Base-by-base conservation (phyloP, 352 stramenopile species). In the Pythium scleroteichum region DNA sequence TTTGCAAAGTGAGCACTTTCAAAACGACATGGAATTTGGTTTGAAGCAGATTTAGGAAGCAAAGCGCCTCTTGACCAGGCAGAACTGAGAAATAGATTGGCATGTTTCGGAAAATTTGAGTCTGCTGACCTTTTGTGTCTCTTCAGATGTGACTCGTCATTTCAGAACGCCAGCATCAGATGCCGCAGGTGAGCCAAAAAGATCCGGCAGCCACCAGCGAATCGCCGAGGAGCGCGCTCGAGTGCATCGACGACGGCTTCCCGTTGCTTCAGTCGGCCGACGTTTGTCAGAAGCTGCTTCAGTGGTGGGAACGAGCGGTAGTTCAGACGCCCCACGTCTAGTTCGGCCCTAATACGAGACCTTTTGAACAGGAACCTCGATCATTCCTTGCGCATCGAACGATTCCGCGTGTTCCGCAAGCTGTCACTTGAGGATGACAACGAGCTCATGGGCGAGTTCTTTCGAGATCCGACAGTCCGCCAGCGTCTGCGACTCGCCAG, bases 281-380 rank as follows among this genome's bases (percentile, higher is more conserved):
- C 17, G 71, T 87, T n/a, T 79, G 78, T 53, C 75, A 85, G 26
- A 90, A 90, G 56, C 66, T 94, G 38, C 67, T 93, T 38, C 84
- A 94, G 60, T 94, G 82, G 76, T 83, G 46, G 29, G 53, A 16
- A 32, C 33, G 0, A 1, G 32, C 10, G 14, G 19, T 35, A 35
- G 5, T 35, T 10, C 5, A 35, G 5, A 35, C 5, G 10, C 29
- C 29, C 5, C 29, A 35, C n/a, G n/a, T n/a, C n/a, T n/a, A n/a
- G n/a, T n/a, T n/a, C n/a, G n/a, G n/a, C n/a, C n/a, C n/a, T n/a
- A n/a, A n/a, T n/a, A n/a, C n/a, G n/a, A n/a, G n/a, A n/a, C 10
- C 29, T 35, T 35, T 35, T 10, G 10, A 35, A 35, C 50, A 85
- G 76, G 84, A 91, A 92, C 53, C 59, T 94, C 40, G 75, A 81